Conservation (phyloP, 768 basidiomycete species). For the Holtermanniella nyarrowii region DNA sequence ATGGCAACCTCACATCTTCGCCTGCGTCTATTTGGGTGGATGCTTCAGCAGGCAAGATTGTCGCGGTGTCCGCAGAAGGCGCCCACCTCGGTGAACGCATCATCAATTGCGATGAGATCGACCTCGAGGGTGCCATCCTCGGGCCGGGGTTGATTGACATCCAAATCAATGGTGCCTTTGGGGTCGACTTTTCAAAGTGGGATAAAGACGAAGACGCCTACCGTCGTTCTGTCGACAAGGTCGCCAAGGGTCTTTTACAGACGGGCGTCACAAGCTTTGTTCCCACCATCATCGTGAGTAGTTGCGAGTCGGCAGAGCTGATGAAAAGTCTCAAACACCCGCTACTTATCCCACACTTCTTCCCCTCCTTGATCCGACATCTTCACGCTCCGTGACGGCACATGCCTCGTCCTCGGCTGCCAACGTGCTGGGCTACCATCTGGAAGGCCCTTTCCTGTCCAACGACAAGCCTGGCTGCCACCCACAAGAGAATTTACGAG, state of each 20-base stretch:
- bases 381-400: constrained; percentile 52
- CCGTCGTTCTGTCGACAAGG: constrained; percentile 55
- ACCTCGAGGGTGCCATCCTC: constrained; percentile 66
- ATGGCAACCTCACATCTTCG: too few relatives aligned
- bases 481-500: too few relatives aligned
- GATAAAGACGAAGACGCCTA: constrained; percentile 44
- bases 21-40: constrained; percentile 73
- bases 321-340: too few relatives aligned
- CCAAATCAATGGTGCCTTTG: constrained; percentile 71
- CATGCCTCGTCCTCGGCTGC: constrained; percentile 56
- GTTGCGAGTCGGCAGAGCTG: too few relatives aligned
- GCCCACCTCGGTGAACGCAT: neutral
- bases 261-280: constrained; percentile 80
- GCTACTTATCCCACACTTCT: neutral
- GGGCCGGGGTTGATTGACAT: constrained; percentile 81
- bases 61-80: neutral
- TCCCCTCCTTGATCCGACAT: constrained; percentile 42
- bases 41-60: constrained; percentile 53
- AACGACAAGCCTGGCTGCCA: constrained; percentile 76
- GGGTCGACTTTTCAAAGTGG: constrained; percentile 33
- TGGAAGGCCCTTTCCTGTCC: constrained; percentile 80
- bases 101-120: too few relatives aligned
- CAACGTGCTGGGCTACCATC: constrained; percentile 76
- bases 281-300: constrained; percentile 27
- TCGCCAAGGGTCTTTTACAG: constrained; percentile 68